These are phyloP conservation scores for Pisolithus thermaeus DNA, from an alignment of 1,284 basidiomycete genomes.

Conservation along the genomic window DNA sequence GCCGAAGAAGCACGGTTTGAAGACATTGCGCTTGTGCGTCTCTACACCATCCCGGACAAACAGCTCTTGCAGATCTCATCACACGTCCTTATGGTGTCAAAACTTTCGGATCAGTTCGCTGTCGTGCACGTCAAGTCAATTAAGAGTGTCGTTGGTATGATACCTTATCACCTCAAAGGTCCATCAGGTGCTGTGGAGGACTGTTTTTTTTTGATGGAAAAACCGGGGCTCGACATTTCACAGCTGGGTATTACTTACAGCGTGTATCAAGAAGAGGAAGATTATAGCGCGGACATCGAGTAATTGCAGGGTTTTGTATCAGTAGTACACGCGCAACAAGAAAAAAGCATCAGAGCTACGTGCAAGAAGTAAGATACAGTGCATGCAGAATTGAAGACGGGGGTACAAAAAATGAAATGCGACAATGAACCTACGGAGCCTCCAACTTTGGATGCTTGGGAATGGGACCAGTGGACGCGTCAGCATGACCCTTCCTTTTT, in stretches of 20 bases:
- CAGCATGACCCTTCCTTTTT: neutral
- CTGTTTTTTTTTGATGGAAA: neutral
- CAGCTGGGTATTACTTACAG: too few relatives aligned
- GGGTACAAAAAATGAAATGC: too few relatives aligned
- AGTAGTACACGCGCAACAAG: too few relatives aligned
- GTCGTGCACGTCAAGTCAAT: neutral
- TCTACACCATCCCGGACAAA: neutral
- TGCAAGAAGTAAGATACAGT: too few relatives aligned
- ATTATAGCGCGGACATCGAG: too few relatives aligned
- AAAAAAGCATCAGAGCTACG: too few relatives aligned
- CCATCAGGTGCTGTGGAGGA: neutral
- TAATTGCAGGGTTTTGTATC: neutral
- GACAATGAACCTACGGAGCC: neutral
- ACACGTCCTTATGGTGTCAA: neutral
- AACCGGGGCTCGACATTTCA: neutral
- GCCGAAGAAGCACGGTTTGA: neutral
- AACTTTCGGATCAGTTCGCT: neutral
- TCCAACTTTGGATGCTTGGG: neutral
- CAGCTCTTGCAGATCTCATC: constrained; percentile 3
- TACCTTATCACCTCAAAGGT: neutral
- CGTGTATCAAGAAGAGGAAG: too few relatives aligned
- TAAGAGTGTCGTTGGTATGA: neutral
- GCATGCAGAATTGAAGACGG: too few relatives aligned
- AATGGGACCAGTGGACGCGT: neutral
- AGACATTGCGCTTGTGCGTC: neutral